A percentile compares a stretch with the other conserved stretches of the same genome.
These are phyloP conservation scores for Emmonsiellopsis sp. DNA, from an alignment of 2,329 filamentous ascomycete genomes.

Conservation along the genomic window DNA sequence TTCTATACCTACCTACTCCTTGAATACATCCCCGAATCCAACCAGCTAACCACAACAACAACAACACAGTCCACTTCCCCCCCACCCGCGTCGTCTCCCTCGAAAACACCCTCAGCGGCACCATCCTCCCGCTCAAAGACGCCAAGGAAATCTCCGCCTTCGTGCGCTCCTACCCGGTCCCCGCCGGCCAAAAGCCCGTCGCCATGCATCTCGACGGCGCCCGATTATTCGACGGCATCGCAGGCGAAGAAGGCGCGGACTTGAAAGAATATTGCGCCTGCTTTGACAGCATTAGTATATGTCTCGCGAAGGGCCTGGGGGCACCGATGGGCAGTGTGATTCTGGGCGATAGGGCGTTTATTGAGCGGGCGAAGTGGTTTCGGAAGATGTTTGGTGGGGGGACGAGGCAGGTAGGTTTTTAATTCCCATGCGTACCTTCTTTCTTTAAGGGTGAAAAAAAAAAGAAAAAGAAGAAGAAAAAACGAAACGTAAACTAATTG, in stretches of 20 bases:
- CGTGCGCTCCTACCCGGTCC: slow-evolving; percentile 18
- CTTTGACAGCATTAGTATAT: slow-evolving; percentile 27
- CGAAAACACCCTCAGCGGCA: slow-evolving; percentile 22
- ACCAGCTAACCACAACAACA: neutral
- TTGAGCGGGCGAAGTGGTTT: slow-evolving; percentile 22
- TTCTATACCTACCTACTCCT: neutral
- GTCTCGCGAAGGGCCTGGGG: slow-evolving; percentile 25
- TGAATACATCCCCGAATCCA: neutral
- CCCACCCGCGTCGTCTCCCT: slow-evolving; percentile 24
- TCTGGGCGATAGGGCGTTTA: slow-evolving; percentile 18
- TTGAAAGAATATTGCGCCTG: slow-evolving; percentile 22
- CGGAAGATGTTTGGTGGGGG: slow-evolving; percentile 26
- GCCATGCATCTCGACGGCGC: slow-evolving; percentile 25
- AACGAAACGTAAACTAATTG: neutral
- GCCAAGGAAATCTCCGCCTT: slow-evolving; percentile 21
- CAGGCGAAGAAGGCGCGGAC: slow-evolving; percentile 15
- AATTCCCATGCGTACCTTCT: neutral
- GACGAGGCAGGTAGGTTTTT: slow-evolving; percentile 19
- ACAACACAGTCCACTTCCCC: slow-evolving; percentile 17
- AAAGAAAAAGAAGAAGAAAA: no score
- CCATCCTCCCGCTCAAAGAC: slow-evolving; percentile 21
- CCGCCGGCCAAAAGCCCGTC: slow-evolving; percentile 17
- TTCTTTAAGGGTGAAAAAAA: no score
- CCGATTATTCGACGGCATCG: slow-evolving; percentile 21
- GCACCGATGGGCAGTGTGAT: slow-evolving; percentile 26